Evolutionary conservation across 2,329 filamentous ascomycete species (phyloP), one percentile per base, ranked within the genome.

Genomic region (Exophiala phaeomuriformis): DNA sequence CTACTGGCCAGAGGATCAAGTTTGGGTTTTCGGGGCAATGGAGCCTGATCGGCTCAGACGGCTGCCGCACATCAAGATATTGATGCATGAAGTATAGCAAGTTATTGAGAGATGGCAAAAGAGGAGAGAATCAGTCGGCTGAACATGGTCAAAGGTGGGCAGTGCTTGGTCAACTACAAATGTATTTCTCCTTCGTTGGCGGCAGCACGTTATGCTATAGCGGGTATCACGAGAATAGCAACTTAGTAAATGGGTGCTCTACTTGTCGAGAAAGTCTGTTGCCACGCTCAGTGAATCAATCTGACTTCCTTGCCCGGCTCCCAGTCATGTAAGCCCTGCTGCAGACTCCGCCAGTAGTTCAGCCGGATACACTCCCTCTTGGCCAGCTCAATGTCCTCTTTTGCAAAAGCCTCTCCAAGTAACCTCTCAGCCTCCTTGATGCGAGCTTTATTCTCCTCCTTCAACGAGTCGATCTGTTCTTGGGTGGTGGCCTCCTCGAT

Each of bases 301-400:
- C 77, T 71, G 53, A 82, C 75, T 59, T 77, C 66, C 72, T 82
- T 85, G 3, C 89, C 90, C 64, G 77, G 81, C 75, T 95, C 89
- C 90, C 91, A 96, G 58, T 84, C 81, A 66, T 85, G 76, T 65
- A 96, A 73, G 44, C 83, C 86, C 69, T 94, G 86, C 58, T 82
- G 79, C 57, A 97, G 84, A 70, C 90, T 95, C 52, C 86, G 79
- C 91, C 91, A 96, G 74, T 96, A 97, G 68, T 89, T 77, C 72
- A 96, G 71, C 68, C 80, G 77, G 1, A 95, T 82, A 43, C 84
- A 83, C 77, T 94, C 88, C 56, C 67, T 70, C 71, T 79, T 83
- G 10, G 90, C 91, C 5, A 58, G 71, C 39, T 83, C 77, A 37
- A 87, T 66, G 66, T 91, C 81, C 46, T 85, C 86, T 5, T 68